Evolutionary conservation across 805 yeast species (phyloP).

Genomic region (Dipodascus albidus): DNA sequence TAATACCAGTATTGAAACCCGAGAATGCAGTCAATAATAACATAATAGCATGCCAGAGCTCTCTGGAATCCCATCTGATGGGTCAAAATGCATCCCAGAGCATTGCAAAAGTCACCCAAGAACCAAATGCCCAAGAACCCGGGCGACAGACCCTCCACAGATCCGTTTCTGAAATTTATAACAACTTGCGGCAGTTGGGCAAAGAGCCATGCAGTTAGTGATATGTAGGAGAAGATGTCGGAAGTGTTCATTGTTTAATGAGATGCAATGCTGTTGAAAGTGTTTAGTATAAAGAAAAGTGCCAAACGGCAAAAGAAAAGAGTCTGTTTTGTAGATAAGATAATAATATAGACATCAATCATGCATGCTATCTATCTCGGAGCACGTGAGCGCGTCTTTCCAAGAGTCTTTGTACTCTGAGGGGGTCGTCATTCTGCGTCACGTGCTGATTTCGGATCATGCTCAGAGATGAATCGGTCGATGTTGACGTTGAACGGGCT

Average conservation of each 20-base stretch:
- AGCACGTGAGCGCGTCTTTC: neutral
- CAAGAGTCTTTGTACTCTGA: neutral
- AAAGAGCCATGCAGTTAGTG: constrained; percentile 53
- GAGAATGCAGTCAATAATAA: constrained; percentile 57
- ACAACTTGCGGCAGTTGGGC: constrained; percentile 66
- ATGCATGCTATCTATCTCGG: neutral
- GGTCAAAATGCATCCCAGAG: constrained; percentile 64
- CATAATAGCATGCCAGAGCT: constrained; percentile 58
- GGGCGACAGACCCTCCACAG: constrained; percentile 58
- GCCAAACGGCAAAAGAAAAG: no score
- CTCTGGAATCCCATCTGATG: constrained; percentile 74
- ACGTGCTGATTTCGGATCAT: neutral
- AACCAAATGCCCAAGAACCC: constrained; percentile 54
- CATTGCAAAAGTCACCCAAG: constrained; percentile 48
- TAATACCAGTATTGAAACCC: constrained; percentile 67
- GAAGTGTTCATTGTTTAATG: neutral
- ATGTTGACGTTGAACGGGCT: neutral
- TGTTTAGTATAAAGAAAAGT: no score
- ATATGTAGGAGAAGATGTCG: constrained; percentile 18
- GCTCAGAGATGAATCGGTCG: neutral
- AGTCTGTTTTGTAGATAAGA: no score
- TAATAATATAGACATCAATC: neutral
- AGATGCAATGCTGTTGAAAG: neutral
- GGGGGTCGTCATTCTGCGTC: neutral
- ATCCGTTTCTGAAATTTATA: constrained; percentile 43